These are phyloP conservation scores for Arthrobotrys entomopaga DNA, from an alignment of 2,329 filamentous ascomycete species.

Conservation along the genomic window DNA sequence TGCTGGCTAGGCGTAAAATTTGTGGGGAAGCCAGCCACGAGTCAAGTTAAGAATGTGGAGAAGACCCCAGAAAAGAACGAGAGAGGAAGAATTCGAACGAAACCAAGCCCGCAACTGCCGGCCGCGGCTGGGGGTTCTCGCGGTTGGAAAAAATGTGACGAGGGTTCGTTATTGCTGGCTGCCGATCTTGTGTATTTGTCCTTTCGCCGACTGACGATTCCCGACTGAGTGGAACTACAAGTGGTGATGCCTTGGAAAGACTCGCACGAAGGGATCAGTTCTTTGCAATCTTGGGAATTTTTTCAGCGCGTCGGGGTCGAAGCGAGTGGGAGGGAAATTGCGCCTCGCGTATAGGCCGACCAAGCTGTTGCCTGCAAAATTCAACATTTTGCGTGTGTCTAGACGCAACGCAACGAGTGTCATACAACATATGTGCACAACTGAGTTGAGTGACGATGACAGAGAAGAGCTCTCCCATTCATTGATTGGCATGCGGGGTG, in stretches of 20 bases:
- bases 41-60: background rate
- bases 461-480: too few relatives aligned
- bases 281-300: background rate
- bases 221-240: background rate
- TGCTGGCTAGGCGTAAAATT: background rate
- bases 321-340: background rate
- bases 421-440: background rate
- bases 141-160: background rate
- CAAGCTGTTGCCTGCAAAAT: slow-evolving; percentile 6
- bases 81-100: background rate
- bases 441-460: background rate
- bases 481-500: too few relatives aligned
- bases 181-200: background rate
- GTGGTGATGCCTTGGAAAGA: background rate
- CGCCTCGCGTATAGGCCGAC: slow-evolving; percentile 6
- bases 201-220: background rate
- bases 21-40: background rate
- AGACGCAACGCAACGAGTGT: slow-evolving; percentile 6
- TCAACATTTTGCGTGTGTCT: slow-evolving; percentile 4
- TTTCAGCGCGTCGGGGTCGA: background rate
- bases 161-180: background rate
- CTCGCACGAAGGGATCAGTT: too few relatives aligned
- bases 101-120: background rate
- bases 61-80: background rate
- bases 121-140: background rate